phyloP scores from a whole-genome alignment of 148 eudicot genomes.

The Silene latifolia region DNA sequence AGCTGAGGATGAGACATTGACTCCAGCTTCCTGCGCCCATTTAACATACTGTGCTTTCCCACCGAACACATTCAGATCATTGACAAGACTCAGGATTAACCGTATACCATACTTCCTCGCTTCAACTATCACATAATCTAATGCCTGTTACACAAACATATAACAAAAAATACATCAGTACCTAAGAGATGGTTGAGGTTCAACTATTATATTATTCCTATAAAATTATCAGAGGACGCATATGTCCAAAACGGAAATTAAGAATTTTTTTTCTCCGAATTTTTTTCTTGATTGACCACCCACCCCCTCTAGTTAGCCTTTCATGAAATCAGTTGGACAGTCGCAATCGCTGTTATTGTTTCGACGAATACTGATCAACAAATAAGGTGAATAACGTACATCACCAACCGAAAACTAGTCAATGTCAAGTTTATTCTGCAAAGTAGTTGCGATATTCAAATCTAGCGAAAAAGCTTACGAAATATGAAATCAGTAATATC shows the following conservation, averaged over 20 bases:
- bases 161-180: background rate
- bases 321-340: background rate
- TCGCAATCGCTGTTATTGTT: background rate
- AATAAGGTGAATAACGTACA: background rate
- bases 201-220: too few species aligned
- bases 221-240: too few species aligned
- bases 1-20: slow-evolving; percentile 33
- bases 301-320: background rate
- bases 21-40: slow-evolving; percentile 52
- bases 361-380: background rate
- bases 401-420: background rate
- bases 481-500: background rate
- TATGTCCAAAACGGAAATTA: too few species aligned
- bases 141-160: slow-evolving; percentile 31
- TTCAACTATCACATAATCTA: slow-evolving; percentile 55
- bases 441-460: background rate
- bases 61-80: slow-evolving; percentile 55
- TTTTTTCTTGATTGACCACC: background rate
- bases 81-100: slow-evolving; percentile 52
- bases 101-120: slow-evolving; percentile 47
- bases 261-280: too few species aligned
- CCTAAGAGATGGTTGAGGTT: too few species aligned
- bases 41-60: slow-evolving; percentile 55
- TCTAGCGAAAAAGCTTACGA: background rate
- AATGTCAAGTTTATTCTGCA: background rate